Conservation (phyloP, 306 rosid genomes). For the Lathyrus oleraceus region DNA sequence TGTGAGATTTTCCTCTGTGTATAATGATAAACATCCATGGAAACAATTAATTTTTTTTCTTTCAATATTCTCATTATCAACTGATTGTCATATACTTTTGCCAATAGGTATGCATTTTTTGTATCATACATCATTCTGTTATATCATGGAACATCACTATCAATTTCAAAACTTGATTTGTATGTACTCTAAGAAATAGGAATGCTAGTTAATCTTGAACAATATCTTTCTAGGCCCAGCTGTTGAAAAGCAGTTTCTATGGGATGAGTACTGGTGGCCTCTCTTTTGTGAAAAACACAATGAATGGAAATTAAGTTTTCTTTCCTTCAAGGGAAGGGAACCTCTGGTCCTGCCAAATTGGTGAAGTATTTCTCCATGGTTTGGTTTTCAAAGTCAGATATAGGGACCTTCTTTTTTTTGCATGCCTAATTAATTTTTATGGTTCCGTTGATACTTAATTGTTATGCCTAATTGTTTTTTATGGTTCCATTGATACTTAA, state of each 20-base stretch:
- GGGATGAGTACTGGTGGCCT: conserved; percentile 33
- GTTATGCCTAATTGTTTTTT: not conserved
- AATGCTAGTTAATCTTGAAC: conserved; percentile 22
- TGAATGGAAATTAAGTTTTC: conserved; percentile 3
- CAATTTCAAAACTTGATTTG: conserved; percentile 24
- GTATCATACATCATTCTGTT: not conserved
- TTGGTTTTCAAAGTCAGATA: conserved; percentile 19
- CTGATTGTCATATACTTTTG: conserved; percentile 5
- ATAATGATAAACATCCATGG: too few relatives aligned
- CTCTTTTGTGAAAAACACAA: conserved; percentile 24
- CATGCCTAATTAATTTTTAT: conserved; percentile 13
- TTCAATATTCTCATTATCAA: too few relatives aligned
- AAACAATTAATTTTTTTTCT: too few relatives aligned
- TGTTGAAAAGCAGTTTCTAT: conserved; percentile 30
- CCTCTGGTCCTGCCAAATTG: conserved; percentile 28
- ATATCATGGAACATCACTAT: conserved; percentile 7
- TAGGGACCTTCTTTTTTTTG: not conserved
- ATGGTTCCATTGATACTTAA: not conserved
- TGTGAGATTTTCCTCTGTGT: too few relatives aligned
- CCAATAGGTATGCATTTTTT: conserved; percentile 26
- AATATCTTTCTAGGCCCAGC: conserved; percentile 23
- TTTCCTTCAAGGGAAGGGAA: conserved; percentile 38
- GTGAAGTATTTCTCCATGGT: conserved; percentile 28
- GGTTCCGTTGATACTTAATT: not conserved
- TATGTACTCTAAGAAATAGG: conserved; percentile 22